Conservation (phyloP, 164 flowering plant genomes). For the Malania oleifera region DNA sequence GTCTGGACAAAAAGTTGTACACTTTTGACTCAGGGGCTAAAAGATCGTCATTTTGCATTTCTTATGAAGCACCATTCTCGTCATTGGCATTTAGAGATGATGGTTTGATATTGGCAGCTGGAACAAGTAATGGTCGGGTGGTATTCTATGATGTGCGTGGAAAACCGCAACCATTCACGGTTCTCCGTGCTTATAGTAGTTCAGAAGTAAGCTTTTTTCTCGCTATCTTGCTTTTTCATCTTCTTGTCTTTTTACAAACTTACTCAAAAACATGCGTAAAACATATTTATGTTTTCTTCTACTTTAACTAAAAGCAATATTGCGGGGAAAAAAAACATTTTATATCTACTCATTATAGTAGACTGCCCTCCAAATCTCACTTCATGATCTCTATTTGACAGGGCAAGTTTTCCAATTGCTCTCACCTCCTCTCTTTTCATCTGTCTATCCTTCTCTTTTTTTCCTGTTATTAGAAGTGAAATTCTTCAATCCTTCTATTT, state of each 20-base stretch:
- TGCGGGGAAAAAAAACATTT: neutral
- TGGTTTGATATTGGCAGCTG: conserved; percentile 86
- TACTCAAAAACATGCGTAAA: neutral
- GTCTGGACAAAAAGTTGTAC: conserved; percentile 86
- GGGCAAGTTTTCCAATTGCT: too few relatives aligned
- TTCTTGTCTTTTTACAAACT: neutral
- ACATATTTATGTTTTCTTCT: neutral
- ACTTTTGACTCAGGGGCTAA: conserved; percentile 73
- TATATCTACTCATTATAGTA: too few relatives aligned
- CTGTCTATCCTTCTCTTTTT: too few relatives aligned
- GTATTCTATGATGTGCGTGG: conserved; percentile 97
- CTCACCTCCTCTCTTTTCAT: too few relatives aligned
- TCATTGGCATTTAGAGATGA: conserved; percentile 93
- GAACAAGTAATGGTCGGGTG: conserved; percentile 83
- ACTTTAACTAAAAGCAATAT: neutral
- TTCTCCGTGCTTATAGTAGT: conserved; percentile 79
- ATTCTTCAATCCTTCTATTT: too few relatives aligned
- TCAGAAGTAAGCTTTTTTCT: conserved; percentile 58
- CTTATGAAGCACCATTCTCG: conserved; percentile 90
- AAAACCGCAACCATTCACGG: conserved; percentile 82
- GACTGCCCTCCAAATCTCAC: too few relatives aligned
- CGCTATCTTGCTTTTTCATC: neutral
- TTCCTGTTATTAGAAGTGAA: too few relatives aligned
- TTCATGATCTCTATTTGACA: too few relatives aligned
- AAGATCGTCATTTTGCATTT: conserved; percentile 55